Base-by-base conservation (phyloP, 768 basidiomycete species). In the Macrolepiota dolichaula region DNA sequence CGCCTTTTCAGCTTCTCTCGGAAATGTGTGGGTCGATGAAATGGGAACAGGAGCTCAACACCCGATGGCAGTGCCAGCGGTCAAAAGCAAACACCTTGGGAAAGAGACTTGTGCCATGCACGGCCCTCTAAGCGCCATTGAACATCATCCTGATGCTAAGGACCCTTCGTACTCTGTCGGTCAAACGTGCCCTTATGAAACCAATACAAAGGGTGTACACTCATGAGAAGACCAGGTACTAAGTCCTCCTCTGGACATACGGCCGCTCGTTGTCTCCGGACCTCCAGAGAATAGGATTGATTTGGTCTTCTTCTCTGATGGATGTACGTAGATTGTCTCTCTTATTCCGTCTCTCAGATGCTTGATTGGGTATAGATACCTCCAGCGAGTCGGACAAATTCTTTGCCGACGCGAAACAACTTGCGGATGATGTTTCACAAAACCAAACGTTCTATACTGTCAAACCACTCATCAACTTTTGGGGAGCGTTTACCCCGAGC, bases 371-470 rank as follows among this genome's bases (percentile, higher is more conserved):
- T 37, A 19, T 55, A 92, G 90, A 92, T 68, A 71, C 82, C 7
- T 58, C 50, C 22, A 72, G 75, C 32, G 91, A 92, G 67, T 74
- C 79, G 37, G 76, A 71, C 9, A 89, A 86, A 65, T 92, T 92
- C 66, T 61, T 91, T 46, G 70, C 77, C 38, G 91, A 92, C 65
- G 88, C 89, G 2, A 70, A 71, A 54, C 79, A 86, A 29, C 82
- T 92, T 10, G 91, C 88, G 0, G 68, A 80, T 49, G 91, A 90
- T 67, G 77, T 92, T 36, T 85, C 90, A 1, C 72, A 79, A 29
- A 91, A 91, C 67, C 86, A 89, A 64, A 91, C 91, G 0, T 92
- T 91, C 70, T 79, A 86, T 63, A 86, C 88, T 0, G 89, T 93
- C 19, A 83, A 82, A 65, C 89, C 89, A 2, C 74, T 92, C 50